These are phyloP conservation scores for Pythium aristosporum DNA, from an alignment of 352 stramenopile species.

Conservation along the genomic window DNA sequence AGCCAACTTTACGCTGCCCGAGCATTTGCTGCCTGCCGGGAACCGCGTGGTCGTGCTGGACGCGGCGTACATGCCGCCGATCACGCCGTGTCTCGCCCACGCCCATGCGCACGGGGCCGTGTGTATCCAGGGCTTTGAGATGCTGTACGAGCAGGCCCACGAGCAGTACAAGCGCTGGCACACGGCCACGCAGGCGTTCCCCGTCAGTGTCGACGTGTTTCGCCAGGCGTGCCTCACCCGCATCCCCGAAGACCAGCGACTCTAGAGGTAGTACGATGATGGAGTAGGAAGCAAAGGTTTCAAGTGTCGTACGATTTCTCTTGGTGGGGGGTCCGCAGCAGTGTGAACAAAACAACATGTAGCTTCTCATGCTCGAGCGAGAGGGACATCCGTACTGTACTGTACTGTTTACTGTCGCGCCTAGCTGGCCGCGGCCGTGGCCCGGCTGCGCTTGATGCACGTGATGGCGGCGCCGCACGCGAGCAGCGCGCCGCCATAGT, in stretches of 20 bases:
- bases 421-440: constrained; percentile 24
- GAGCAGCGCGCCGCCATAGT: constrained; percentile 64
- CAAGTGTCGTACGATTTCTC: not conserved
- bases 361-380: not conserved
- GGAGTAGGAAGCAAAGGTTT: not conserved
- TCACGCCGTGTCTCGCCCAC: constrained; percentile 92
- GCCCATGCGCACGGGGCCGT: constrained; percentile 77
- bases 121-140: constrained; percentile 96
- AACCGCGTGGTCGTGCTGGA: constrained; percentile 90
- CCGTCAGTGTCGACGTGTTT: constrained; percentile 52
- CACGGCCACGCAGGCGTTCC: constrained; percentile 45
- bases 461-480: constrained; percentile 40
- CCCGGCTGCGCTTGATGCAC: constrained; percentile 48
- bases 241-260: constrained; percentile 54
- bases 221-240: constrained; percentile 53
- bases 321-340: too few species aligned
- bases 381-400: too few species aligned
- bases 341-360: not conserved
- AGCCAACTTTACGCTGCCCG: constrained; percentile 80
- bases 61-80: constrained; percentile 97
- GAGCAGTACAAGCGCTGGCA: constrained; percentile 97
- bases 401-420: not conserved
- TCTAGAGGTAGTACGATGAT: constrained; percentile 15
- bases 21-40: constrained; percentile 43
- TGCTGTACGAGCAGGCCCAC: constrained; percentile 97